Base-by-base conservation (phyloP, 2,329 filamentous ascomycete species). In the Exophiala mesophila region DNA sequence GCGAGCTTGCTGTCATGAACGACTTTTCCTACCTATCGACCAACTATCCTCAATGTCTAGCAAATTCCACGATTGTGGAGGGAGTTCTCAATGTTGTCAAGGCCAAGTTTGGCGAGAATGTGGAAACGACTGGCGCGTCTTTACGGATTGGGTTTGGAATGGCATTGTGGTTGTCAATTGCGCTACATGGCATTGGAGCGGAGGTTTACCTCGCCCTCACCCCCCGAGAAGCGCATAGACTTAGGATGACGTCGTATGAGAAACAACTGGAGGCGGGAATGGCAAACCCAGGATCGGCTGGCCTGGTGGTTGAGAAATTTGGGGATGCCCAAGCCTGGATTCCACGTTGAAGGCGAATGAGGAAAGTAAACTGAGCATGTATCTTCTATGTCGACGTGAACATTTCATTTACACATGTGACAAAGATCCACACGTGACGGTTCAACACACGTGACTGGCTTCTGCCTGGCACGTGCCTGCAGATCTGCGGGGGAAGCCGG, bases 221-320 rank as follows among this genome's bases (percentile, higher is more conserved):
- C 10, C 48, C 45, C 3, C 20, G 36, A 3, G 49, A 52, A 29
- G 16, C 29, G 10, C 18, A 41, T 12, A 37, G 49, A 28, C 30
- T 52, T 21, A 31, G 49, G 16, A 21, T 26, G 34, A 43, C 47
- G 8, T 33, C 29, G 4, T 44, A 46, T 21, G 28, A 44, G 32
- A 39, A 37, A 20, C 49, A 50, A 24, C 19, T 45, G 13, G 40
- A 47, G 32, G 36, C 39, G 16, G 44, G 44, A 7, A 30, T 39
- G 20, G 37, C 16, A n/a, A 20, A 24, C 12, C 39, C 38, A 36
- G 36, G 42, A n/a, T 64, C 64, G 16, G 65, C 67, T 2, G 73
- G 72, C 1, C 52, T 72, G 29, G 71, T 69, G 2, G 62, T 55
- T 3, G 68, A 73, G 52, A 57, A 61, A 3, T 54, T 65, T 18